Evolutionary conservation across 2,329 filamentous ascomycete genomes (phyloP).

Genomic region (Fusarium compactum): DNA sequence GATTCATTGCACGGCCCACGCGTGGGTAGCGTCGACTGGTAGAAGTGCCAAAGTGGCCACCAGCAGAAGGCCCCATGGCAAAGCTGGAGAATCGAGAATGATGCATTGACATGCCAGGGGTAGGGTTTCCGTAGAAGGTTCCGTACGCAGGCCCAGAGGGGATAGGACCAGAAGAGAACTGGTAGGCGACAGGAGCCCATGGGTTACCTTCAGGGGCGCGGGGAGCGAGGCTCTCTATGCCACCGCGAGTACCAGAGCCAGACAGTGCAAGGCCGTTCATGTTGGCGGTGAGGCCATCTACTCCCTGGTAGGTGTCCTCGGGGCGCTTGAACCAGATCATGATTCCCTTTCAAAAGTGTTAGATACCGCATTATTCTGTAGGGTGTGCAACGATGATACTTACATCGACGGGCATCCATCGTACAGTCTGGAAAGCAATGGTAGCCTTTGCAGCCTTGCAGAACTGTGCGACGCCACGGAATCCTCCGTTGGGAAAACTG

Average conservation of each 20-base stretch:
- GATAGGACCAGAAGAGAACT: slow-evolving; percentile 38
- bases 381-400: background rate
- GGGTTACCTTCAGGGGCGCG: slow-evolving; percentile 33
- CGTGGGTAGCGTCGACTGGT: slow-evolving; percentile 36
- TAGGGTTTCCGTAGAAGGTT: slow-evolving; percentile 43
- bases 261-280: slow-evolving; percentile 39
- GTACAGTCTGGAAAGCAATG: slow-evolving; percentile 55
- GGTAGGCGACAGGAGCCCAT: slow-evolving; percentile 36
- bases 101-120: slow-evolving; percentile 52
- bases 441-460: slow-evolving; percentile 61
- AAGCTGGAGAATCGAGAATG: slow-evolving; percentile 48
- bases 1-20: background rate
- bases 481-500: slow-evolving; percentile 56
- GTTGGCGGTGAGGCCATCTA: slow-evolving; percentile 17
- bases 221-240: slow-evolving; percentile 7
- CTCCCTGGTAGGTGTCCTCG: background rate
- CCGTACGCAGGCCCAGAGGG: slow-evolving; percentile 46
- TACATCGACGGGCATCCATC: slow-evolving; percentile 45
- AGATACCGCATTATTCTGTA: slow-evolving; percentile 12
- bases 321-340: slow-evolving; percentile 1
- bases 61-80: background rate
- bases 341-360: background rate
- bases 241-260: background rate
- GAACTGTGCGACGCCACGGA: slow-evolving; percentile 66
- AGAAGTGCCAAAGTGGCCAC: slow-evolving; percentile 22